Base-by-base conservation (phyloP, 805 yeast genomes). In the Yueomyces sp. region DNA sequence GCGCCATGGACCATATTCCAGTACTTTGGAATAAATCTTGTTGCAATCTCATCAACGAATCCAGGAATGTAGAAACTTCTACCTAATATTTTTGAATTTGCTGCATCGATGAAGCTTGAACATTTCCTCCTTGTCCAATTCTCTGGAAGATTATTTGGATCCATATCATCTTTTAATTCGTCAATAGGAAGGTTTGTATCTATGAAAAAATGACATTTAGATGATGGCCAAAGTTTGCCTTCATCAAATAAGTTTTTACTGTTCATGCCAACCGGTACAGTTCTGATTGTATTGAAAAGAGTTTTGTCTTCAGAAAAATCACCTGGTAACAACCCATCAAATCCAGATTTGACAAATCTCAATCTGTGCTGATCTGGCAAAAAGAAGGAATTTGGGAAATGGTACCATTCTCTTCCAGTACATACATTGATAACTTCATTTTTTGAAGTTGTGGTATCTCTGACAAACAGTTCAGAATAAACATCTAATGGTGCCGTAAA, bases 391-490 rank as follows among this genome's bases (percentile, higher is more conserved):
- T 84, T 78, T 7, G 97, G 96, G 62, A 68, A 88, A 56, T 90
- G 83, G 55, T 85, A 86, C 96, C 96, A 88, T 64, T 90, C 96
- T 46, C 95, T 73, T 2, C 96, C 96, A n/a, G 83, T 70, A 62
- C 97, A 90, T 0, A 90, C 81, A 50, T 77, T 81, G 36, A 63
- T 65, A n/a, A 11, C 29, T 19, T 32, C 26, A 6, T 28, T 27
- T 19, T 12, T 12, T 27, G 38, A 8, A 73, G 50, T 31, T 3
- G 19, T 36, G 5, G 5, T 34, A 2, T 39, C 31, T 9, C 9
- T 11, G 28, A 39, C 29, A 4, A n/a, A 44, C 26, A 61, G 36
- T 26, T 64, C 66, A n/a, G 64, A 52, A 53, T 77, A 81, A 1
- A 81, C 75, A 0, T 65, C 51, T 42, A 86, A 62, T 4, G 96